Percentiles rank a stretch among this genome's conserved stretches.
phyloP scores from a whole-genome alignment of 2,329 filamentous ascomycete species.

The Helicocarpus griseus region DNA sequence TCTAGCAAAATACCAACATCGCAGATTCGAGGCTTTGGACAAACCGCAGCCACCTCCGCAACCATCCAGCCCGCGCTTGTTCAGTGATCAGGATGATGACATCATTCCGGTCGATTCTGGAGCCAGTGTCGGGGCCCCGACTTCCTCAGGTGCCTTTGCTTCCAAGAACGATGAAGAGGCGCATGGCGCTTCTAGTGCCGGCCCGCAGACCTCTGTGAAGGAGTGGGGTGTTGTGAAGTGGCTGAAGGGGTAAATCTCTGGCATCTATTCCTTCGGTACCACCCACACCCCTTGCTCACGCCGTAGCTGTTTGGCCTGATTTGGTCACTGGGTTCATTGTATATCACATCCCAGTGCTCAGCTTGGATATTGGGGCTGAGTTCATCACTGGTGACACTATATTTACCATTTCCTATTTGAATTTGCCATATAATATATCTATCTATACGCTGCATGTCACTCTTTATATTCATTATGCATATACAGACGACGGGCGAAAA shows the following conservation, averaged over 20 bases:
- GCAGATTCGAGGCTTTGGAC: slow-evolving; percentile 59
- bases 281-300: too few relatives aligned
- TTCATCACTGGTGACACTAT: too few relatives aligned
- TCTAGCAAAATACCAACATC: slow-evolving; percentile 48
- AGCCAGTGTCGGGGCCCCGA: neutral
- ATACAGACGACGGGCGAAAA: neutral
- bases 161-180: neutral
- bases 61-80: neutral
- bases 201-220: neutral
- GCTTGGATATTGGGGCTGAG: too few relatives aligned
- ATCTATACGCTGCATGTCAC: neutral
- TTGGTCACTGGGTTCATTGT: too few relatives aligned
- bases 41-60: slow-evolving; percentile 29
- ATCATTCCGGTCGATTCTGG: neutral
- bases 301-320: too few relatives aligned
- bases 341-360: too few relatives aligned
- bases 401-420: neutral
- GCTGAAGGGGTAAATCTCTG: neutral
- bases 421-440: neutral
- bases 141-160: neutral
- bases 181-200: too few relatives aligned
- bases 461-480: neutral
- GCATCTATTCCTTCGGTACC: too few relatives aligned
- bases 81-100: neutral
- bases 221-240: neutral